A percentile compares a stretch with the other conserved stretches of the same genome.
phyloP scores from a whole-genome alignment of 306 rosid genomes.

The Ammopiptanthus mongolicus region DNA sequence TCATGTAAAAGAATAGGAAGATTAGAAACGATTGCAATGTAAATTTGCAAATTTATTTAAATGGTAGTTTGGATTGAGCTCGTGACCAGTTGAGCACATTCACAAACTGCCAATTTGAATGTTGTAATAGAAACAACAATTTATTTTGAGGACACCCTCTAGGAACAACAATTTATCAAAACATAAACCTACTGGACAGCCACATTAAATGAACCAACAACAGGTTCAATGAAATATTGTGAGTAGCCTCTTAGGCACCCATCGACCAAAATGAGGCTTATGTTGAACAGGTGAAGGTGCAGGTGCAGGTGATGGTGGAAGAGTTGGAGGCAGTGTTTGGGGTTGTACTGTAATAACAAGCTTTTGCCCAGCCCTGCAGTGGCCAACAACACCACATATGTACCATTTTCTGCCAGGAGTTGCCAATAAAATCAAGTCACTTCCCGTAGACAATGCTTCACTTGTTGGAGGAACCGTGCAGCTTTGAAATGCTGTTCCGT shows the following conservation, averaged over 20 bases:
- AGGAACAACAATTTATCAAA: background rate
- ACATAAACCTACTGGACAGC: background rate
- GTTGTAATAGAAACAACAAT: background rate
- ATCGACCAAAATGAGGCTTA: background rate
- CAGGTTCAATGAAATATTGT: background rate
- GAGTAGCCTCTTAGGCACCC: background rate
- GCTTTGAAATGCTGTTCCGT: conserved; percentile 9
- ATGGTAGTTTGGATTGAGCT: background rate
- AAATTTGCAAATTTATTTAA: conserved; percentile 8
- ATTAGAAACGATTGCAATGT: background rate
- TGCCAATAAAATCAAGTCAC: background rate
- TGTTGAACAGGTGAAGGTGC: background rate
- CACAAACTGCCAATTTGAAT: background rate
- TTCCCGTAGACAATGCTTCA: conserved; percentile 6
- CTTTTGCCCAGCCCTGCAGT: background rate
- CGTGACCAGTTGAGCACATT: background rate
- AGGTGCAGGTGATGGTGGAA: conserved; percentile 4
- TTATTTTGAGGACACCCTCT: background rate
- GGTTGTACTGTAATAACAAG: conserved; percentile 13
- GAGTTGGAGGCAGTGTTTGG: background rate
- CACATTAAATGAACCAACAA: background rate
- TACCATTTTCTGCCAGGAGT: conserved; percentile 22
- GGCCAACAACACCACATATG: background rate
- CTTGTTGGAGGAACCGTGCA: conserved; percentile 13
- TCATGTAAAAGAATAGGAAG: background rate